These are phyloP conservation scores for Lecanoromycetidae sp. DNA, from an alignment of 2,329 filamentous ascomycete species.

Conservation along the genomic window DNA sequence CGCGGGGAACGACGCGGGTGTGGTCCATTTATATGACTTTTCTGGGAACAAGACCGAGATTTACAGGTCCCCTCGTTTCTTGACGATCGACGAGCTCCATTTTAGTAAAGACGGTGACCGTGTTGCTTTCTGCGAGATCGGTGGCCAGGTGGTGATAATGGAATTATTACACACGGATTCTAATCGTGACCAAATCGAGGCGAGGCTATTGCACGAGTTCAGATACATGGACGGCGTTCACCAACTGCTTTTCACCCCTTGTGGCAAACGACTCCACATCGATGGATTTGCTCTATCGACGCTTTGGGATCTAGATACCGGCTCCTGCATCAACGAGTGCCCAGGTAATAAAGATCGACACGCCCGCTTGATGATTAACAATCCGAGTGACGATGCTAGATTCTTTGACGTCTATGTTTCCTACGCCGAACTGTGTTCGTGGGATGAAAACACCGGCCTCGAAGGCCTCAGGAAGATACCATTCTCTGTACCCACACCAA, in stretches of 20 bases:
- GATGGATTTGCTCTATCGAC: background rate
- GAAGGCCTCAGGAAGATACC: background rate
- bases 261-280: background rate
- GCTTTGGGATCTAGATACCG: background rate
- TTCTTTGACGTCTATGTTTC: background rate
- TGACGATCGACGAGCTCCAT: constrained; percentile 4
- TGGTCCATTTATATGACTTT: constrained; percentile 8
- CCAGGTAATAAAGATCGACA: background rate
- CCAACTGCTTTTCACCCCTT: background rate
- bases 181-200: background rate
- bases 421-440: background rate
- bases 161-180: background rate
- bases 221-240: constrained; percentile 1
- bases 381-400: background rate
- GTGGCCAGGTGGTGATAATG: constrained; percentile 7
- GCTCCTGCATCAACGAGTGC: background rate
- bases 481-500: background rate
- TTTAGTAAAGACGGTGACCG: constrained; percentile 10
- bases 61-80: background rate
- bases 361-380: background rate
- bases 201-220: constrained; percentile 3
- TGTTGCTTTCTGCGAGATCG: constrained; percentile 9
- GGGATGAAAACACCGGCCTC: background rate
- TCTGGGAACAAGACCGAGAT: background rate
- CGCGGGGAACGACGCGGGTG: constrained; percentile 13